phyloP scores from a whole-genome alignment of 148 eudicot species.

The Chenopodium berlandieri region DNA sequence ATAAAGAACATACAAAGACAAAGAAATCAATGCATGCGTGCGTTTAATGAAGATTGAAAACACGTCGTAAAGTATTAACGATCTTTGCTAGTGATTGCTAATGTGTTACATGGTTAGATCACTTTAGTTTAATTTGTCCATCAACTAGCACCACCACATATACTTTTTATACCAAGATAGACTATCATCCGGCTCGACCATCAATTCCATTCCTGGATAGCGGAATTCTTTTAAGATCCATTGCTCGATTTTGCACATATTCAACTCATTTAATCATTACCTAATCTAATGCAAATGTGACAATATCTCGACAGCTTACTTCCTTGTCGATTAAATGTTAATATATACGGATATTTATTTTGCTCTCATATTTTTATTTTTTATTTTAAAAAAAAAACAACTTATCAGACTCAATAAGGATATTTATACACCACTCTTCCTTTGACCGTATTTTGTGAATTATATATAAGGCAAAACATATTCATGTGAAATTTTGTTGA shows the following conservation, averaged over 20 bases:
- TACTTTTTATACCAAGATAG: neutral
- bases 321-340: neutral
- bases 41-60: neutral
- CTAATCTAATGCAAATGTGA: neutral
- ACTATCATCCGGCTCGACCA: too few relatives aligned
- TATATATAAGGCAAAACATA: too few relatives aligned
- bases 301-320: slow-evolving; percentile 1
- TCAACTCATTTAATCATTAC: slow-evolving; percentile 3
- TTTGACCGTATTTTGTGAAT: too few relatives aligned
- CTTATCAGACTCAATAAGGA: too few relatives aligned
- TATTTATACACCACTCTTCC: too few relatives aligned
- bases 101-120: neutral
- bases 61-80: neutral
- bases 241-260: too few relatives aligned
- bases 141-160: neutral
- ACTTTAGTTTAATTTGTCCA: neutral
- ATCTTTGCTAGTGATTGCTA: neutral
- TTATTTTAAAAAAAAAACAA: too few relatives aligned
- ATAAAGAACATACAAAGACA: neutral
- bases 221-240: too few relatives aligned
- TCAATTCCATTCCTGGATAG: too few relatives aligned
- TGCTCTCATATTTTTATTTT: too few relatives aligned
- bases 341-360: neutral
- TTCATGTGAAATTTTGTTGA: too few relatives aligned
- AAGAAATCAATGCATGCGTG: neutral